These are phyloP conservation scores for Trichosporon sp. DNA, from an alignment of 1,284 basidiomycete genomes.

Conservation along the genomic window DNA sequence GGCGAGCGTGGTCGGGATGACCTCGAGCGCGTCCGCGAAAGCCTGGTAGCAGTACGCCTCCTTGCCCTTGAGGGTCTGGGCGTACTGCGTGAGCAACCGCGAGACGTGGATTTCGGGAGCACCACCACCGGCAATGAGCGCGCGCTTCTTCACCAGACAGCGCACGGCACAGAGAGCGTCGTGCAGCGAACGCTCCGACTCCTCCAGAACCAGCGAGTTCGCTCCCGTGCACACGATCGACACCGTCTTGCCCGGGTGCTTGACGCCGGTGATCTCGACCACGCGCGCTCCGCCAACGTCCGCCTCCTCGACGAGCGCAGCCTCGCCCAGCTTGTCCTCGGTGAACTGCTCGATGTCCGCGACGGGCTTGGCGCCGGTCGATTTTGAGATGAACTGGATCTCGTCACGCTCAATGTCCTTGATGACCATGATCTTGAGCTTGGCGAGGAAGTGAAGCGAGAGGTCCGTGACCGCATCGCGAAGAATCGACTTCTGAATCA, in stretches of 20 bases:
- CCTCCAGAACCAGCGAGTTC: slow-evolving; percentile 91
- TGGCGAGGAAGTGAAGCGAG: slow-evolving; percentile 96
- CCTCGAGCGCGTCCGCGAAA: slow-evolving; percentile 94
- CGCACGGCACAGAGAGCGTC: slow-evolving; percentile 97
- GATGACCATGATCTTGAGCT: slow-evolving; percentile 93
- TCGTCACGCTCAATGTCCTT: slow-evolving; percentile 99
- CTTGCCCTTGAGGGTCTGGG: slow-evolving; percentile 94
- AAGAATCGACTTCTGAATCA: slow-evolving; percentile 98
- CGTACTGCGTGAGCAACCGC: slow-evolving; percentile 82
- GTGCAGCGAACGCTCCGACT: slow-evolving; percentile 94
- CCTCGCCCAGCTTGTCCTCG: slow-evolving; percentile 97
- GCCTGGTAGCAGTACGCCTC: slow-evolving; percentile 99
- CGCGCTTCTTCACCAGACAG: slow-evolving; percentile 96
- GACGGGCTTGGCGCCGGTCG: slow-evolving; percentile 89
- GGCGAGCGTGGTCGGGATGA: slow-evolving; percentile 95
- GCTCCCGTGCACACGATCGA: slow-evolving; percentile 92
- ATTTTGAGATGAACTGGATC: slow-evolving; percentile 94
- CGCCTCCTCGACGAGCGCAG: slow-evolving; percentile 86
- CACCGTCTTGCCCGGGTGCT: slow-evolving; percentile 91
- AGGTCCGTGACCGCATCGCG: slow-evolving; percentile 98
- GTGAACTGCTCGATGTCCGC: slow-evolving; percentile 97
- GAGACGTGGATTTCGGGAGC: slow-evolving; percentile 98
- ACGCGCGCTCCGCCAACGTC: slow-evolving; percentile 82
- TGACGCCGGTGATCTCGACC: slow-evolving; percentile 90
- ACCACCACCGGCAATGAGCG: slow-evolving; percentile 92